Base-by-base conservation (phyloP, 2,329 filamentous ascomycete species). In the Beauveria sp. region DNA sequence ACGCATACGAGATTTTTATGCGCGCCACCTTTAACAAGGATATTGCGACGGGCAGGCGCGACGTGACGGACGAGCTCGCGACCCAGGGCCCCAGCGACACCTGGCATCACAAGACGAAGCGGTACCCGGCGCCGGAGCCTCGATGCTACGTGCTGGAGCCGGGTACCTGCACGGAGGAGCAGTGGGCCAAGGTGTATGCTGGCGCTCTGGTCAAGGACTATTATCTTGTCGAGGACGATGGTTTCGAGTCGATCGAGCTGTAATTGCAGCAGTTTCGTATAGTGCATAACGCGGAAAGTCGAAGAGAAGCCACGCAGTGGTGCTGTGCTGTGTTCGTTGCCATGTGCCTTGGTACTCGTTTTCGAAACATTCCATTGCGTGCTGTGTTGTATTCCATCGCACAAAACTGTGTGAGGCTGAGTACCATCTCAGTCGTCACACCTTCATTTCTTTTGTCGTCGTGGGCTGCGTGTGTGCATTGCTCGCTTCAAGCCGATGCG, bases 121-220 rank as follows among this genome's bases (percentile, higher is more conserved):
- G 81, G 1, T 80, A 80, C 0, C 60, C 72, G 30, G 71, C 75
- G 34, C 79, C 80, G 0, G 68, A 74, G 28, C 72, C 80, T 2
- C 83, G 78, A 9, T 91, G 86, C 71, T 90, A 83, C 74, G 68
- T 89, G 5, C 73, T 85, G 40, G 75, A 77, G 45, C 75, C 81
- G n/a, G 70, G 70, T 2, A 84, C 82, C 0, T 90, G 87, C 70
- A 79, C 78, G 0, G 69, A 76, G 0, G 79, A 82, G 9, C 77
- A 86, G 66, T 79, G 78, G 62, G 70, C 74, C 22, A 79, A 76
- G 67, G 80, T 89, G 43, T 68, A 74, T 8, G 72, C 73, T 1
- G 80, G 81, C 3, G 70, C 80, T 51, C 86, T 82, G 0, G 77
- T 87, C 28, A 79, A 66, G 62, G 67, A 76, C 52, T 75, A 66